These are phyloP conservation scores for Boletellus emodensis DNA, from an alignment of 768 basidiomycete genomes.

Conservation along the genomic window DNA sequence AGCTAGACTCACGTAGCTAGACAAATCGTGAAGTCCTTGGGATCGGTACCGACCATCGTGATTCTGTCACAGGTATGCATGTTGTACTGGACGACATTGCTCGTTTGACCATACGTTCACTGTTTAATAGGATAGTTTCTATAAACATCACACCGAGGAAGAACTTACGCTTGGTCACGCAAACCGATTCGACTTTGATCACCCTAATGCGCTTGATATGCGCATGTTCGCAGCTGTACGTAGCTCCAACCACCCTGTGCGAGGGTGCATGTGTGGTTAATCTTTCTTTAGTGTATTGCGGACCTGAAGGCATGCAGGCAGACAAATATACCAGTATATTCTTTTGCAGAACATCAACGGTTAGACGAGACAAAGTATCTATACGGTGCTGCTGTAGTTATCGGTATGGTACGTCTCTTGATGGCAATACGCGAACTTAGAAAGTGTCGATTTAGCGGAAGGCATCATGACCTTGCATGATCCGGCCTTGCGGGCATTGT, in stretches of 20 bases:
- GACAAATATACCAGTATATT: conserved; percentile 91
- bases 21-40: conserved; percentile 74
- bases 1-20: conserved; percentile 78
- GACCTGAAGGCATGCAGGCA: conserved; percentile 84
- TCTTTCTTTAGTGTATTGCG: conserved; percentile 59
- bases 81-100: background rate
- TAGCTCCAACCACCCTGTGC: conserved; percentile 3
- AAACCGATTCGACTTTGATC: conserved; percentile 82
- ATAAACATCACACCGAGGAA: conserved; percentile 74
- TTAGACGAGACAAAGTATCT: conserved; percentile 77
- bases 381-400: conserved; percentile 91
- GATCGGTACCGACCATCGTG: conserved; percentile 83
- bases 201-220: conserved; percentile 92
- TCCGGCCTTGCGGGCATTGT: conserved; percentile 68
- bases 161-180: conserved; percentile 81
- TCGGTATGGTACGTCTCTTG: conserved; percentile 45
- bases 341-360: conserved; percentile 87
- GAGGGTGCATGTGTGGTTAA: background rate
- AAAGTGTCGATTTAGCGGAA: conserved; percentile 50
- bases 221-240: conserved; percentile 74
- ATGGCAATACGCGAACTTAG: background rate
- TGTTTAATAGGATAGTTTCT: conserved; percentile 80
- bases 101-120: background rate
- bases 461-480: conserved; percentile 91
- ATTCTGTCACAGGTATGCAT: conserved; percentile 78